A percentile compares a stretch with the other conserved stretches of the same genome.
These are phyloP conservation scores for Colletotrichum gloeosporioides DNA, from an alignment of 2,329 filamentous ascomycete genomes.

Conservation along the genomic window DNA sequence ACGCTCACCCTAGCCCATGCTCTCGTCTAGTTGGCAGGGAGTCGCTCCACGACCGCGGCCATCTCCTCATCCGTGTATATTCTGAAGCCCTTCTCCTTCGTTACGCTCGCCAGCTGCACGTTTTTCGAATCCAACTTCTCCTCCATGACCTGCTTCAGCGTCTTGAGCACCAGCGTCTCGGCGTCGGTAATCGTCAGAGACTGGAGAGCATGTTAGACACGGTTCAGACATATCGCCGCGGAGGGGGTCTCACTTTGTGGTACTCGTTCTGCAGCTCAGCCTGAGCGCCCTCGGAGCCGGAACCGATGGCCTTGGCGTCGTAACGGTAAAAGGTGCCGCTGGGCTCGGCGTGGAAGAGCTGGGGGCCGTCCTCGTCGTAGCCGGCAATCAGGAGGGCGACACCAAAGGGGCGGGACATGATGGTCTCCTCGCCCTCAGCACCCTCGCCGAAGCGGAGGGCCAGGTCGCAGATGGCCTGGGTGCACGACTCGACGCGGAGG, in stretches of 20 bases:
- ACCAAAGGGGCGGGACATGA: conserved; percentile 97
- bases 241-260: conserved; percentile 70
- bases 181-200: conserved; percentile 92
- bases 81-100: conserved; percentile 96
- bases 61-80: conserved; percentile 99
- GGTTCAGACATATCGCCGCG: background rate
- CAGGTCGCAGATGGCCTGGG: conserved; percentile 97
- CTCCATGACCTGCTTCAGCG: conserved; percentile 99
- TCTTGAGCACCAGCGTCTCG: conserved; percentile 95
- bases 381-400: conserved; percentile 96
- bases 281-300: conserved; percentile 95
- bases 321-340: conserved; percentile 99
- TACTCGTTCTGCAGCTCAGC: conserved; percentile 99
- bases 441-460: conserved; percentile 96
- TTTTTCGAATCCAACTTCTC: conserved; percentile 99
- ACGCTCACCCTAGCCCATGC: background rate
- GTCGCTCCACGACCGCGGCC: conserved; percentile 86
- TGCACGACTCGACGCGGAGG: conserved; percentile 95
- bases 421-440: conserved; percentile 96
- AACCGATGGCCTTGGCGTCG: conserved; percentile 98
- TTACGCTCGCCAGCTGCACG: conserved; percentile 96
- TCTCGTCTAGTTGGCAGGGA: conserved; percentile 65
- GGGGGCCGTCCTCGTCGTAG: conserved; percentile 95
- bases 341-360: conserved; percentile 97
- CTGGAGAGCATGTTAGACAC: conserved; percentile 39